A percentile compares a stretch with the other conserved stretches of the same genome.
These are phyloP conservation scores for Alliaria petiolata DNA, from an alignment of 345 rosid species.

Conservation along the genomic window DNA sequence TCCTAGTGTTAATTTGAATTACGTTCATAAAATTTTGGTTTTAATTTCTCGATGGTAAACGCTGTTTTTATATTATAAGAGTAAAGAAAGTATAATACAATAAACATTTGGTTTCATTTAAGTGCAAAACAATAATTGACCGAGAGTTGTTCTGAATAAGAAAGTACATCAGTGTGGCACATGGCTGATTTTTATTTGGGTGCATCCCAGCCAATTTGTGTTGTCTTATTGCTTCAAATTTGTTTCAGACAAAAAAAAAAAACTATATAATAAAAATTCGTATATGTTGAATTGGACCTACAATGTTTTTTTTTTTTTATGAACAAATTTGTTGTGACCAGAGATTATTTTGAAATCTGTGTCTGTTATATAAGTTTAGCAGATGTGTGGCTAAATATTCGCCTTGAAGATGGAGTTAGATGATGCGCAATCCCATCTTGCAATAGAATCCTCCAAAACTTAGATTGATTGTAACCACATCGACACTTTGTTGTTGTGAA, in stretches of 20 bases:
- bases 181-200: neutral
- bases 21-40: neutral
- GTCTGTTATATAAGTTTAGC: neutral
- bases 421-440: neutral
- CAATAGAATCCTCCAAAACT: neutral
- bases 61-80: neutral
- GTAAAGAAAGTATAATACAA: neutral
- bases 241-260: neutral
- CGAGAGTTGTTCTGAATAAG: neutral
- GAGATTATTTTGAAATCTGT: neutral
- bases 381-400: no score
- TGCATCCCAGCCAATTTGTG: slow-evolving; percentile 8
- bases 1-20: neutral
- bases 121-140: neutral
- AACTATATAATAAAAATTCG: neutral
- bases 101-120: neutral
- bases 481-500: neutral
- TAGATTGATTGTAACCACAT: neutral
- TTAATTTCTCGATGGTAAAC: neutral
- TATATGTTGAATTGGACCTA: neutral
- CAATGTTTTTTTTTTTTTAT: neutral
- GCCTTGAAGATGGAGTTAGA: neutral
- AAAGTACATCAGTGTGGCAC: neutral
- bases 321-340: neutral
- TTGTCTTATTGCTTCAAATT: slow-evolving; percentile 6